Evolutionary conservation across 2,329 filamentous ascomycete genomes (phyloP).

Genomic region (Periconia digitata): DNA sequence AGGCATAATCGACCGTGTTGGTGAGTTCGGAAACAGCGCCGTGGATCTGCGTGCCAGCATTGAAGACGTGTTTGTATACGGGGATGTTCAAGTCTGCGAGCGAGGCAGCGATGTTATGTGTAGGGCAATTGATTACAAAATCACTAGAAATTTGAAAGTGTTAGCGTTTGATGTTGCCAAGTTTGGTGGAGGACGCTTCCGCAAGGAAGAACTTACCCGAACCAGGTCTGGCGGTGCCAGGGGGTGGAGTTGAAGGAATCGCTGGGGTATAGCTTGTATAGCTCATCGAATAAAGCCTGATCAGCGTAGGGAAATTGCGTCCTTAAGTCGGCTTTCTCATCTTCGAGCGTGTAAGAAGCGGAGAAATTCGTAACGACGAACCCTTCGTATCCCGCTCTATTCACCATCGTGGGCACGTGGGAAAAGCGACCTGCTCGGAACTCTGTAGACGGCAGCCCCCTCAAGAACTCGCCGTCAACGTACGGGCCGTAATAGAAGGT

Average conservation of each 20-base stretch:
- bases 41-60: conserved; percentile 37
- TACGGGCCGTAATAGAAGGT: conserved; percentile 40
- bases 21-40: conserved; percentile 29
- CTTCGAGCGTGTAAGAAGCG: conserved; percentile 21
- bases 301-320: conserved; percentile 37
- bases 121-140: conserved; percentile 41
- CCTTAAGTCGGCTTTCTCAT: conserved; percentile 30
- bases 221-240: conserved; percentile 41
- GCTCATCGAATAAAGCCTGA: conserved; percentile 33
- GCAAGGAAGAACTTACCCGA: conserved; percentile 22
- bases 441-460: conserved; percentile 33
- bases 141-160: conserved; percentile 17
- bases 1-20: conserved; percentile 10
- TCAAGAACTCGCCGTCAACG: conserved; percentile 37
- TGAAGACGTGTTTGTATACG: conserved; percentile 41
- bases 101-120: conserved; percentile 35
- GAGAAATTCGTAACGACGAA: conserved; percentile 34
- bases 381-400: conserved; percentile 38
- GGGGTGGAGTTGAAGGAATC: conserved; percentile 39
- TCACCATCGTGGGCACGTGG: conserved; percentile 41
- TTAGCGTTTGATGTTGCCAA: background rate
- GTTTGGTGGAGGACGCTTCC: background rate
- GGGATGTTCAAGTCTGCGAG: conserved; percentile 18
- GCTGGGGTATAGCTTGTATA: conserved; percentile 41
- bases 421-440: conserved; percentile 37